These are phyloP conservation scores for Microbotryum lychnidis-dioicae DNA, from an alignment of 1,284 basidiomycete genomes.

Conservation along the genomic window DNA sequence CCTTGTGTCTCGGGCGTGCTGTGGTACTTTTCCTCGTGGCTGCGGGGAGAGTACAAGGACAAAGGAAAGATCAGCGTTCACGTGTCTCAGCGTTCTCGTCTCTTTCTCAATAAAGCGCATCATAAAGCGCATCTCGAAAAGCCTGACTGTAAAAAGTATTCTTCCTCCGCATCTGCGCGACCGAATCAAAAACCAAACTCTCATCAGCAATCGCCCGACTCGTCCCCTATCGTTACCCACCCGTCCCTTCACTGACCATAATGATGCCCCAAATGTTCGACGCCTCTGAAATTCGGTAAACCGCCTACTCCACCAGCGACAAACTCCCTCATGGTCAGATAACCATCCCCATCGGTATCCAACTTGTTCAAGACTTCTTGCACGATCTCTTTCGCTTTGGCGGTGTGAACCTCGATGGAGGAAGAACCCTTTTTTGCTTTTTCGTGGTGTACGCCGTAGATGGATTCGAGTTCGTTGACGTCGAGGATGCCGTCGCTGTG, in stretches of 20 bases:
- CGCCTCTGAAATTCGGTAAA: conserved; percentile 70
- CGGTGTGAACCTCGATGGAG: conserved; percentile 69
- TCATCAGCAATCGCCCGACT: not conserved
- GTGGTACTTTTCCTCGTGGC: conserved; percentile 94
- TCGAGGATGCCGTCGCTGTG: conserved; percentile 44
- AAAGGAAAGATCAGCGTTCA: too few relatives aligned
- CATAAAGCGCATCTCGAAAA: not conserved
- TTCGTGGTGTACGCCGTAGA: conserved; percentile 81
- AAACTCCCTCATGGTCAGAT: conserved; percentile 72
- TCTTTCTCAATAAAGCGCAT: not conserved
- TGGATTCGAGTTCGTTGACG: conserved; percentile 42
- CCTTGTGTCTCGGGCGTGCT: conserved; percentile 93
- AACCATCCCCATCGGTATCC: conserved; percentile 71
- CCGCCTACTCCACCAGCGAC: conserved; percentile 62
- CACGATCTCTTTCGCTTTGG: conserved; percentile 77
- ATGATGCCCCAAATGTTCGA: conserved; percentile 72
- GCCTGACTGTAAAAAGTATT: conserved; percentile 41
- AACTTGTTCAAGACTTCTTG: conserved; percentile 62
- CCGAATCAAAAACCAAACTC: conserved; percentile 2
- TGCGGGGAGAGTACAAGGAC: conserved; percentile 59
- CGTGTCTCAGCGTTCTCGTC: too few relatives aligned
- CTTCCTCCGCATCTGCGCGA: conserved; percentile 43
- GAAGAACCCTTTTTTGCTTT: conserved; percentile 79
- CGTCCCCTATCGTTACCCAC: too few relatives aligned
- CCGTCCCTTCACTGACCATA: conserved; percentile 52